Evolutionary conservation across 768 basidiomycete genomes (phyloP), one percentile per base, ranked within the genome.

Genomic region (Galerina sulciceps): DNA sequence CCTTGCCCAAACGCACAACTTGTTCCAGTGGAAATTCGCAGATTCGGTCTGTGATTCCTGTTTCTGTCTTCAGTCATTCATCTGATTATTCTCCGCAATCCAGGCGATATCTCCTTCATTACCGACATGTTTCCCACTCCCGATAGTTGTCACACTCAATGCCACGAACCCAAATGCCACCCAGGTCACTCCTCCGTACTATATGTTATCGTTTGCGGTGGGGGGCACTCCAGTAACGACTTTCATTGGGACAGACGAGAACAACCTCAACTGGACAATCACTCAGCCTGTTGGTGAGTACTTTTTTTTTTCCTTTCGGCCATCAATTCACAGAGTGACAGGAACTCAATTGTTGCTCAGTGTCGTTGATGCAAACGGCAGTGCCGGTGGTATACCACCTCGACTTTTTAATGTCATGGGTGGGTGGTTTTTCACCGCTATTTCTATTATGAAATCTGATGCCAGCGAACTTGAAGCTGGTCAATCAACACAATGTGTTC

Each of bases 361-460:
- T 18, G 73, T 84, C 17, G 71, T 81, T 10, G 81, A 85, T 65
- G 69, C 81, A 6, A 68, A 71, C 13, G 78, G 79, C 3, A 75
- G 68, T 43, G 73, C 77, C 0, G 79, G 79, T 0, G 83, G 81
- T 6, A 67, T 80, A 31, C 65, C 75, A 6, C 68, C 73, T 0
- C 41, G 57, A 6, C 38, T 78, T 40, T 77, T 72, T 55, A 75
- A 70, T 4, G 74, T 83, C 40, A 66, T 65, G 31, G 60, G 81
- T 81, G 59, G 59, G 73, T 23, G 34, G 47, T 51, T 20, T 43
- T 45, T 20, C n/a, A n/a, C 23, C 56, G 38, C 48, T 20, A 22
- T 23, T 52, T 31, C 36, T 15, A 4, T 57, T 22, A 53, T 22
- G 9, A n/a, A 53, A 44, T 45, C 47, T 57, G 31, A 42, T 41